Conservation (phyloP, 192 early-diverging fungal genomes). For the Haplosporangium gracile region DNA sequence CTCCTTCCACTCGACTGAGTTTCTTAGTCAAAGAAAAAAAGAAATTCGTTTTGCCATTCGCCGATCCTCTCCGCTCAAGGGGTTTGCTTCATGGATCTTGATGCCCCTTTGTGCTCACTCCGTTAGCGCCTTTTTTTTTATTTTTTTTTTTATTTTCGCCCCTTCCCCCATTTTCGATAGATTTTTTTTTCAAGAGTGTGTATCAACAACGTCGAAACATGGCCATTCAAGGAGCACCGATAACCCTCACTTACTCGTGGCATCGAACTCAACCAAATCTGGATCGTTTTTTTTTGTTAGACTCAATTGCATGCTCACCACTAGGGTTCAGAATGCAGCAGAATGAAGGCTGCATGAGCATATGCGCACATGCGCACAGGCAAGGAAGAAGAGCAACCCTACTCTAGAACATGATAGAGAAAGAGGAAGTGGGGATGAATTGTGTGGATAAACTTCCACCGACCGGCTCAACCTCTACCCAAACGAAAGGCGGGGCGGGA, state of each 20-base stretch:
- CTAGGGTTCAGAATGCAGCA: not conserved
- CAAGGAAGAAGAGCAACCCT: no score
- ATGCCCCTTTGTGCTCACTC: not conserved
- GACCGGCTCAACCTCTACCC: not conserved
- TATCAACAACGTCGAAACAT: not conserved
- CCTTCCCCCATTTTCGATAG: not conserved
- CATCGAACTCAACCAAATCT: not conserved
- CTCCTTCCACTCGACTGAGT: not conserved
- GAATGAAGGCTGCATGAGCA: no score
- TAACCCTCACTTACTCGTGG: not conserved
- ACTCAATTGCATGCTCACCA: not conserved
- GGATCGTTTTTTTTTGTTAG: no score
- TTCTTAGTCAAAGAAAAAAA: not conserved
- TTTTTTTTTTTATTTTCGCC: no score
- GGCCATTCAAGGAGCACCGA: not conserved
- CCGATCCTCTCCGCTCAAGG: constrained; percentile 8
- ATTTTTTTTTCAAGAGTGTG: not conserved
- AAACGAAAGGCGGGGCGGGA: not conserved
- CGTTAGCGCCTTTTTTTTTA: not conserved
- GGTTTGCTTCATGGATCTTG: not conserved
- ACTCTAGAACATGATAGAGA: not conserved
- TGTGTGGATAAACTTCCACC: not conserved
- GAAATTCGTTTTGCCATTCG: not conserved
- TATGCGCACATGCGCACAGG: not conserved
- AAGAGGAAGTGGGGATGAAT: not conserved